phyloP scores from a whole-genome alignment of 2,329 filamentous ascomycete species.

The Calonectria ilicicola region DNA sequence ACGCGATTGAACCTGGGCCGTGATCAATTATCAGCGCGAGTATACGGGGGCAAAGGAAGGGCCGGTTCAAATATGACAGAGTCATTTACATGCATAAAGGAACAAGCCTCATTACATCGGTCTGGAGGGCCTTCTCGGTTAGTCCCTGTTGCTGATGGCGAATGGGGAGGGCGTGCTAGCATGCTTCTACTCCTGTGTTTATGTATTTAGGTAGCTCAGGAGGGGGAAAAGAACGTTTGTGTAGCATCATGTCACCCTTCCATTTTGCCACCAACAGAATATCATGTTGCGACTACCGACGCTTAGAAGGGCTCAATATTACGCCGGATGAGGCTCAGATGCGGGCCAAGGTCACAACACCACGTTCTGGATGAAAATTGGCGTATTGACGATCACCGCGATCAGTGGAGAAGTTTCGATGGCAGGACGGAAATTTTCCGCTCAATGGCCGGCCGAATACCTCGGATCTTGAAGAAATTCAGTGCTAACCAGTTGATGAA shows the following conservation, averaged over 20 bases:
- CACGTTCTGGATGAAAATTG: neutral
- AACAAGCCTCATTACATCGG: conserved; percentile 28
- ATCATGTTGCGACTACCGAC: neutral
- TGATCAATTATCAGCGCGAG: conserved; percentile 35
- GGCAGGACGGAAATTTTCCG: neutral
- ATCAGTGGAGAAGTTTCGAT: neutral
- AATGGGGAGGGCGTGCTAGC: neutral
- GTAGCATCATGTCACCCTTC: neutral
- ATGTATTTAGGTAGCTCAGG: neutral
- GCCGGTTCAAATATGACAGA: conserved; percentile 23
- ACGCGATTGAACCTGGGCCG: conserved; percentile 25
- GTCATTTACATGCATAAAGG: conserved; percentile 16
- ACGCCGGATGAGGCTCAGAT: neutral
- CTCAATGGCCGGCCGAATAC: neutral
- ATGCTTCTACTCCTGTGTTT: neutral
- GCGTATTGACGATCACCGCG: neutral
- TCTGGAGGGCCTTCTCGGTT: neutral
- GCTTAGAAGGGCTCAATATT: neutral
- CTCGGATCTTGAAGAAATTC: neutral
- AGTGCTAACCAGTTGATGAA: neutral
- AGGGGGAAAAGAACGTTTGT: neutral
- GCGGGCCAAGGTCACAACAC: neutral
- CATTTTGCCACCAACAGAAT: neutral
- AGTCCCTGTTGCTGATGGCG: neutral
- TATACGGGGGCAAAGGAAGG: conserved; percentile 21